A percentile compares a stretch with the other conserved stretches of the same genome.
phyloP scores from a whole-genome alignment of 1,284 basidiomycete species.

The Puccinia hordei region DNA sequence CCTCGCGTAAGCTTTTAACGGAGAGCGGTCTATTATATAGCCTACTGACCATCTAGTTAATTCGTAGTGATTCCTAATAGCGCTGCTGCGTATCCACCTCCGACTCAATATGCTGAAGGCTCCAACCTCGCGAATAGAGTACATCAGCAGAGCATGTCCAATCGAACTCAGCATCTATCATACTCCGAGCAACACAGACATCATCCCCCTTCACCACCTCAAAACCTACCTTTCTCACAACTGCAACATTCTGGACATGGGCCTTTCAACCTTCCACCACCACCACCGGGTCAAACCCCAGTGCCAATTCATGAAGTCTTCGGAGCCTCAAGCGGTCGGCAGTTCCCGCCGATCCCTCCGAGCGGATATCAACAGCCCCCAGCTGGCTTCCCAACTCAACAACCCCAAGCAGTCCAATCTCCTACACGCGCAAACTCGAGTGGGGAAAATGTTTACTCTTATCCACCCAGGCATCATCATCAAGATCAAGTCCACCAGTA shows the following conservation, averaged over 20 bases:
- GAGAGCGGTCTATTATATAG: not conserved
- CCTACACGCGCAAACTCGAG: constrained; percentile 10
- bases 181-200: constrained; percentile 32
- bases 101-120: constrained; percentile 1
- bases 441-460: constrained; percentile 20
- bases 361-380: constrained; percentile 5
- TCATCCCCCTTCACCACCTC: constrained; percentile 6
- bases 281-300: constrained; percentile 47
- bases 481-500: constrained; percentile 18
- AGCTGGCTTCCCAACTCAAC: constrained; percentile 6
- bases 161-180: constrained; percentile 15
- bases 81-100: not conserved
- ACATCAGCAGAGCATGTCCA: not conserved
- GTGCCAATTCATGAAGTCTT: constrained; percentile 49
- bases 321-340: constrained; percentile 3
- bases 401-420: constrained; percentile 12
- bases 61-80: constrained; percentile 14
- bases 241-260: not conserved
- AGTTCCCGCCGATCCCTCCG: constrained; percentile 25
- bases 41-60: constrained; percentile 5
- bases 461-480: constrained; percentile 18
- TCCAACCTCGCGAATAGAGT: not conserved
- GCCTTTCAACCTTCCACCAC: constrained; percentile 41
- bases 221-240: constrained; percentile 17
- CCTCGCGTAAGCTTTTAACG: not conserved